Percentiles rank a stretch among this genome's conserved stretches.
phyloP scores from a whole-genome alignment of 2,329 filamentous ascomycete genomes.

The Allantophomopsis cytisporea region DNA sequence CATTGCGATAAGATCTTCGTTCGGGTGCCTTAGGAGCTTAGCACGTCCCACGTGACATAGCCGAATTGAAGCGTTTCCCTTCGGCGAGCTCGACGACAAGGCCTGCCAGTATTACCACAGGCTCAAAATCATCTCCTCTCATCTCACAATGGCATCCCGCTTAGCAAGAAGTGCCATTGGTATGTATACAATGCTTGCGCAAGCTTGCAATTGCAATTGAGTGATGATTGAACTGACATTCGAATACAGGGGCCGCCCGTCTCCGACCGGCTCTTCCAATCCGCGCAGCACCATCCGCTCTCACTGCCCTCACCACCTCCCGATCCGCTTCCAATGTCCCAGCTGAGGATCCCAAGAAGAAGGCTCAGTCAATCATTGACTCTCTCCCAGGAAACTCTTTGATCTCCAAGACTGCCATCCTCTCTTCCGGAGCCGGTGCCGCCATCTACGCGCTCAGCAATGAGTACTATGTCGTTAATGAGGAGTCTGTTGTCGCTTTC shows the following conservation, averaged over 20 bases:
- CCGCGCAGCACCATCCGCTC: conserved; percentile 63
- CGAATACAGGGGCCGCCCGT: conserved; percentile 59
- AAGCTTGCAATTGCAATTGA: conserved; percentile 9
- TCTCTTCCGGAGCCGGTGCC: conserved; percentile 82
- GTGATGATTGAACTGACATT: conserved; percentile 4
- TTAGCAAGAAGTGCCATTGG: conserved; percentile 90
- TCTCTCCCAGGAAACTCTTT: conserved; percentile 84
- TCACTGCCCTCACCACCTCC: conserved; percentile 47
- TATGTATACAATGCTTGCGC: conserved; percentile 37
- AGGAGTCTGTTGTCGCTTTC: conserved; percentile 91
- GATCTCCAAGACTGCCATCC: conserved; percentile 90
- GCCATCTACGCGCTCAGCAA: conserved; percentile 95
- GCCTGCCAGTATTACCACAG: conserved; percentile 11
- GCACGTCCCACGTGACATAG: conserved; percentile 1
- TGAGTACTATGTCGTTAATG: conserved; percentile 99
- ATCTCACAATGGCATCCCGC: conserved; percentile 89
- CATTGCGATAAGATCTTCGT: background rate
- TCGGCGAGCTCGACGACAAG: too few species aligned
- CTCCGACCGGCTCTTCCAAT: conserved; percentile 70
- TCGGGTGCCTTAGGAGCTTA: conserved; percentile 2
- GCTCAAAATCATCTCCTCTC: conserved; percentile 36
- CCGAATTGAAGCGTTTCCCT: background rate
- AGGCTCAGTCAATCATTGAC: conserved; percentile 92
- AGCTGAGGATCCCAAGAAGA: conserved; percentile 83
- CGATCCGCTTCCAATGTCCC: conserved; percentile 69